Percentiles rank a stretch among this genome's conserved stretches.
These are phyloP conservation scores for Didymella exigua DNA, from an alignment of 2,329 filamentous ascomycete species.

Conservation along the genomic window DNA sequence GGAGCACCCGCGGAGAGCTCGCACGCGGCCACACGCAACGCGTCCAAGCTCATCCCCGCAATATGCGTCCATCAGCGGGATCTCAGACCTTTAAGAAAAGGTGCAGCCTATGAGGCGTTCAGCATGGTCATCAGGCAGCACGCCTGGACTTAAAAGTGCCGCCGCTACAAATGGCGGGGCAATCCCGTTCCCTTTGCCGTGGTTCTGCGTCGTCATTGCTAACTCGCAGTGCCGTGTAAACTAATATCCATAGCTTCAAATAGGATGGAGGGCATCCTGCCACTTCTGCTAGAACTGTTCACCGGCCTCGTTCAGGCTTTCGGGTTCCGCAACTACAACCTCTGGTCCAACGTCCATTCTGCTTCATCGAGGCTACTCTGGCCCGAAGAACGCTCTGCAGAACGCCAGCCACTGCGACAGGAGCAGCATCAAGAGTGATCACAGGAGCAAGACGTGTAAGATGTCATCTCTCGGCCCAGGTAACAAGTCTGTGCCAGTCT, in stretches of 20 bases:
- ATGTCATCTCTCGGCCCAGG: conserved; percentile 5
- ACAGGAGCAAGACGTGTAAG: neutral
- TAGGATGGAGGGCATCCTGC: conserved; percentile 6
- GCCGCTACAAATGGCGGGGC: conserved; percentile 6
- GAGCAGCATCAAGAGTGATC: neutral
- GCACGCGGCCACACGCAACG: too few relatives aligned
- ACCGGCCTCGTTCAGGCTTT: neutral
- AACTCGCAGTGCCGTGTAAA: neutral
- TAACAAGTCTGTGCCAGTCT: conserved; percentile 50
- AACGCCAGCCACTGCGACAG: conserved; percentile 14
- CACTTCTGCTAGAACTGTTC: conserved; percentile 3
- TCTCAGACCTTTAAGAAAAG: neutral
- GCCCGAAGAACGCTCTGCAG: conserved; percentile 8
- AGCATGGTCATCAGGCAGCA: neutral
- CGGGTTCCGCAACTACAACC: conserved; percentile 1
- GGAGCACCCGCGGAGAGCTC: neutral
- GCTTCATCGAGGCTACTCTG: conserved; percentile 8
- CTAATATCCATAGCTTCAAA: conserved; percentile 6
- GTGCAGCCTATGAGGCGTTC: conserved; percentile 13
- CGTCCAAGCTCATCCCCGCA: neutral
- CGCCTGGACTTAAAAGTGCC: neutral
- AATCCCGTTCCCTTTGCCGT: neutral
- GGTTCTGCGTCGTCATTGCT: neutral
- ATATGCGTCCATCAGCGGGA: too few relatives aligned
- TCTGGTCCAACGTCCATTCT: conserved; percentile 10